These are phyloP conservation scores for Tanozyma kutaoensis DNA, from an alignment of 805 yeast genomes.

Conservation along the genomic window DNA sequence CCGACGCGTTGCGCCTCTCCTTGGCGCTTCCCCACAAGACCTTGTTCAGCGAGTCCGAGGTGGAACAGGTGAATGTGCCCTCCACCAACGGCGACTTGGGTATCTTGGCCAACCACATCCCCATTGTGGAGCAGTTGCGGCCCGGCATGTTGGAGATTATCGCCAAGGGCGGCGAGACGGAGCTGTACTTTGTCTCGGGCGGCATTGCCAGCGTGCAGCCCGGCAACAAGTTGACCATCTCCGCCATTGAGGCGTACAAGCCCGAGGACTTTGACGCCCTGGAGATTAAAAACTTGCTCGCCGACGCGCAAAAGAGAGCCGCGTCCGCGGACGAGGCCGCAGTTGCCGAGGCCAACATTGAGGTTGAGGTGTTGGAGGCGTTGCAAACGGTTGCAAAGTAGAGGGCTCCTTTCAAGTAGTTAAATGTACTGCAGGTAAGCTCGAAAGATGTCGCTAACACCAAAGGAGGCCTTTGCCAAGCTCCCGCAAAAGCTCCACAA, in stretches of 20 bases:
- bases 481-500: slow-evolving; percentile 59
- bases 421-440: no score
- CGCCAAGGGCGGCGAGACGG: slow-evolving; percentile 56
- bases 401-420: no score
- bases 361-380: slow-evolving; percentile 93
- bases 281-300: slow-evolving; percentile 64
- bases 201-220: slow-evolving; percentile 96
- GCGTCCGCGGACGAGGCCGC: slow-evolving; percentile 73
- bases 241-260: slow-evolving; percentile 92
- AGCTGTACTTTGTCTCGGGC: slow-evolving; percentile 84
- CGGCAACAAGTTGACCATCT: slow-evolving; percentile 78
- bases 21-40: slow-evolving; percentile 86
- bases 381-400: no score
- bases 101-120: slow-evolving; percentile 95
- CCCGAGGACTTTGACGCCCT: slow-evolving; percentile 75
- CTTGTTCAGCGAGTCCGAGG: slow-evolving; percentile 43
- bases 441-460: slow-evolving; percentile 17
- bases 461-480: slow-evolving; percentile 36
- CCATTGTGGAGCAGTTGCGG: slow-evolving; percentile 87
- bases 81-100: slow-evolving; percentile 94
- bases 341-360: slow-evolving; percentile 91
- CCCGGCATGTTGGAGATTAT: slow-evolving; percentile 93
- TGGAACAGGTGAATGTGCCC: slow-evolving; percentile 80
- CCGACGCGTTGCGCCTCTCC: slow-evolving; percentile 71
- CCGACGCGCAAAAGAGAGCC: slow-evolving; percentile 90